A percentile compares a stretch with the other conserved stretches of the same genome.
Evolutionary conservation across 495 filamentous ascomycete species (phyloP).

Genomic region (Talaromyces ruber): DNA sequence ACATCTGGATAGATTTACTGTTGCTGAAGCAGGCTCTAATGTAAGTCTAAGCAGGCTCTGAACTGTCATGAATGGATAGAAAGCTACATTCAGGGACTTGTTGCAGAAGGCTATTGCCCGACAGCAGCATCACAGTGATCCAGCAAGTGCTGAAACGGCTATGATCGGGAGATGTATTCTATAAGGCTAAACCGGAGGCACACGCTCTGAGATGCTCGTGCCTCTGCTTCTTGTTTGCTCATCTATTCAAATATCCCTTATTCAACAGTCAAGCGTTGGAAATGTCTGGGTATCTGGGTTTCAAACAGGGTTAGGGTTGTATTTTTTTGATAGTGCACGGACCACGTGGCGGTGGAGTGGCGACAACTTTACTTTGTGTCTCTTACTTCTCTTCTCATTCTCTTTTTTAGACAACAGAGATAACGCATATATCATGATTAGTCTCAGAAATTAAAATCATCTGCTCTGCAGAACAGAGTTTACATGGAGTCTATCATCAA

Average conservation of each 20-base stretch:
- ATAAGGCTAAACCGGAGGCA: neutral
- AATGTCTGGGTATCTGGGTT: neutral
- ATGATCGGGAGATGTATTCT: neutral
- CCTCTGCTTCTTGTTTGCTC: too few species aligned
- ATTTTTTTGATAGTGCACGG: neutral
- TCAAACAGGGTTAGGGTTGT: neutral
- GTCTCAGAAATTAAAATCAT: neutral
- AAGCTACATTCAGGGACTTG: constrained; percentile 7
- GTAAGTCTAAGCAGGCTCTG: neutral
- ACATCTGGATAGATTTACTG: neutral
- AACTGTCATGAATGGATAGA: constrained; percentile 11
- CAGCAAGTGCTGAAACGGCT: neutral
- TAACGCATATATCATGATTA: neutral
- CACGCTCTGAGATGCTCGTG: neutral
- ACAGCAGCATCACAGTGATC: neutral
- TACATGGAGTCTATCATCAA: neutral
- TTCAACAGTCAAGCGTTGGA: neutral
- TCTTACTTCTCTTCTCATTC: neutral
- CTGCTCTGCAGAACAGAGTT: neutral
- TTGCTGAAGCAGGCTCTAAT: neutral
- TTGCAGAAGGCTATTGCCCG: constrained; percentile 7
- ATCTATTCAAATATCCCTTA: too few species aligned
- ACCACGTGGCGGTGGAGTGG: neutral
- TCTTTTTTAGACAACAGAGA: neutral
- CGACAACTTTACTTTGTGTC: neutral